Conservation (phyloP, 192 early-diverging fungal species). For the Podila verticillata region DNA sequence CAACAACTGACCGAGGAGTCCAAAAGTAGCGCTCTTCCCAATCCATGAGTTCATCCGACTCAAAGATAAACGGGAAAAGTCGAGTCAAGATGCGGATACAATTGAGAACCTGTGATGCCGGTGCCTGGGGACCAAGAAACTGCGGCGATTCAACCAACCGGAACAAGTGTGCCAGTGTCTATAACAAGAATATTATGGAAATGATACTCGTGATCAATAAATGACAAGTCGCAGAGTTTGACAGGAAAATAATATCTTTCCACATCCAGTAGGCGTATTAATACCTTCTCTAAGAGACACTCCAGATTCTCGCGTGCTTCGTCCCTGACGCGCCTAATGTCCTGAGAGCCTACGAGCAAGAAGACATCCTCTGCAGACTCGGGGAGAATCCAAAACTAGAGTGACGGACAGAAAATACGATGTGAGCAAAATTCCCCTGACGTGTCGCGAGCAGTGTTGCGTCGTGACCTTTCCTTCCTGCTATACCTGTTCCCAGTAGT, state of each 20-base stretch:
- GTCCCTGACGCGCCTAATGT: conserved; percentile 84
- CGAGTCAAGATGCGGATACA: conserved; percentile 86
- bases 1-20: conserved; percentile 44
- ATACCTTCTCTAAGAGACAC: conserved; percentile 80
- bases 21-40: conserved; percentile 77
- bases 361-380: conserved; percentile 86
- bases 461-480: too few species aligned
- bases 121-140: conserved; percentile 60
- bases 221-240: not conserved
- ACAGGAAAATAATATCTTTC: not conserved
- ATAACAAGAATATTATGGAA: not conserved
- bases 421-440: conserved; percentile 20
- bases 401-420: conserved; percentile 9
- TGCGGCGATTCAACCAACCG: conserved; percentile 59
- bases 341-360: conserved; percentile 83
- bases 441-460: too few species aligned
- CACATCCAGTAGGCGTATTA: not conserved
- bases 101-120: conserved; percentile 76
- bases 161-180: conserved; percentile 64
- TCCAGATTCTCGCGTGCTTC: conserved; percentile 79
- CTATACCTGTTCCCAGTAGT: conserved; percentile 60
- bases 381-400: conserved; percentile 78
- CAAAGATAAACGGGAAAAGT: conserved; percentile 86
- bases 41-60: conserved; percentile 55
- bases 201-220: not conserved